Percentiles rank a stretch among this genome's conserved stretches.
These are phyloP conservation scores for Trypanosoma conorhini DNA, from an alignment of 208 protist species.

Conservation along the genomic window DNA sequence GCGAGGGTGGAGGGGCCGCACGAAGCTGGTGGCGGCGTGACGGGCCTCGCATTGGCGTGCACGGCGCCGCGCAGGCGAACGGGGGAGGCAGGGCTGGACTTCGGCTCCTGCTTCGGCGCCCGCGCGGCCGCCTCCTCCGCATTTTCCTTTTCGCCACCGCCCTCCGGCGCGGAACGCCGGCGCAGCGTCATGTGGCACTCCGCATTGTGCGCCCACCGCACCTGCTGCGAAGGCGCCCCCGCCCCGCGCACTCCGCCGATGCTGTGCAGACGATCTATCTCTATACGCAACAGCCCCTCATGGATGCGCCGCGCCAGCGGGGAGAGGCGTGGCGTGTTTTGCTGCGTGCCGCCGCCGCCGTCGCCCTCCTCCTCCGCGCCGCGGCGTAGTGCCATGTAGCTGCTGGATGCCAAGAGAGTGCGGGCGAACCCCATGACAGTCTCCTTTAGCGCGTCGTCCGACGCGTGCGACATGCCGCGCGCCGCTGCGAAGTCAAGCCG, in stretches of 20 bases:
- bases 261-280: conserved; percentile 15
- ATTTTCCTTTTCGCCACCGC: background rate
- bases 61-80: background rate
- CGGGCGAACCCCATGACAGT: conserved; percentile 12
- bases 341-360: background rate
- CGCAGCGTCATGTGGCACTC: conserved; percentile 29
- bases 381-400: conserved; percentile 21
- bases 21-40: background rate
- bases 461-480: background rate
- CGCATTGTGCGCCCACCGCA: conserved; percentile 24
- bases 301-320: conserved; percentile 27
- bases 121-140: background rate
- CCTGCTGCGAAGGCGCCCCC: conserved; percentile 3
- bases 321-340: conserved; percentile 6
- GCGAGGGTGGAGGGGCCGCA: conserved; percentile 7
- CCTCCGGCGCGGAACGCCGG: conserved; percentile 7
- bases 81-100: background rate
- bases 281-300: conserved; percentile 8
- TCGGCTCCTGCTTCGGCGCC: background rate
- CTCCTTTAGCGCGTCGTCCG: background rate
- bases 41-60: background rate
- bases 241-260: background rate
- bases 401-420: conserved; percentile 19
- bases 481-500: background rate
- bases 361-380: background rate